Conservation (phyloP, 2,329 filamentous ascomycete genomes). For the Colletotrichum noveboracense region DNA sequence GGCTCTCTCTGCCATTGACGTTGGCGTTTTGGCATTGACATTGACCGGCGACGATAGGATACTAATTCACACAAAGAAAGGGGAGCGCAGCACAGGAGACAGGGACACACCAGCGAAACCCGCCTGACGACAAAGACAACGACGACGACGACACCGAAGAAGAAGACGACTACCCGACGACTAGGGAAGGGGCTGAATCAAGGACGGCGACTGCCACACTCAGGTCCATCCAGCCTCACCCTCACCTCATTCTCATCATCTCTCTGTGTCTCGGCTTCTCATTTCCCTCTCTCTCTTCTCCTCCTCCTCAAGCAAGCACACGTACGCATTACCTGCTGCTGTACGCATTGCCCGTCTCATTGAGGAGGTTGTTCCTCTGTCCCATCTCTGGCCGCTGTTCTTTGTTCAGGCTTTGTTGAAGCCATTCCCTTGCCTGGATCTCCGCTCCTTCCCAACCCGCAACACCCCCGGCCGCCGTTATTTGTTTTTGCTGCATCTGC, state of each 20-base stretch:
- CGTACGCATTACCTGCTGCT: neutral
- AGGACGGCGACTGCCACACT: neutral
- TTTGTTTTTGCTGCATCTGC: neutral
- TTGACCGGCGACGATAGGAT: neutral
- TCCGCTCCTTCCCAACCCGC: neutral
- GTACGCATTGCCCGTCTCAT: neutral
- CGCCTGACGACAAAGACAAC: neutral
- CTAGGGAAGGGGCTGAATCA: neutral
- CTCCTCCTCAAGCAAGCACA: neutral
- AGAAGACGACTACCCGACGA: neutral
- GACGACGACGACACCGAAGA: neutral
- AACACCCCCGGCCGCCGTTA: neutral
- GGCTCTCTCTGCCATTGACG: constrained; percentile 28
- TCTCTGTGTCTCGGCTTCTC: neutral
- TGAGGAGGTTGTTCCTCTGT: neutral
- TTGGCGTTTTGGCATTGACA: constrained; percentile 26
- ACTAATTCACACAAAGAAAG: neutral
- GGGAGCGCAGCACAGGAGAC: neutral
- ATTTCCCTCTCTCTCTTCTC: neutral
- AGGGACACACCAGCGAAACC: neutral
- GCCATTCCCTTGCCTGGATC: neutral
- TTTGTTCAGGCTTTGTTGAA: neutral
- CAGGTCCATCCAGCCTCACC: neutral
- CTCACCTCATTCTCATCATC: neutral
- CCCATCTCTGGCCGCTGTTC: neutral